Conservation (phyloP, 2,329 filamentous ascomycete genomes). For the Verticillium isaacii region DNA sequence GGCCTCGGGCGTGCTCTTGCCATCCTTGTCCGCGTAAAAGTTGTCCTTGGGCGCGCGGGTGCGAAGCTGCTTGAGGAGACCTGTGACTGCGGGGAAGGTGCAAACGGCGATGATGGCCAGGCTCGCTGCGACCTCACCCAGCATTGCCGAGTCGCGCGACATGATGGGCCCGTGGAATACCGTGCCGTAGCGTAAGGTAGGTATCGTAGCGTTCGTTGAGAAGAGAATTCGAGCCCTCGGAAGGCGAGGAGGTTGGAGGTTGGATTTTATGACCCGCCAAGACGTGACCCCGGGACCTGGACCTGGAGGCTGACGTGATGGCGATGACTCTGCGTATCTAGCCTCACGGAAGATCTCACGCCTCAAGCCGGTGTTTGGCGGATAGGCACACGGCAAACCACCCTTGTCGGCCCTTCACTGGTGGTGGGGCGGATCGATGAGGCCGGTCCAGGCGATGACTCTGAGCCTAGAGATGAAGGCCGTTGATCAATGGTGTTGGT, state of each 20-base stretch:
- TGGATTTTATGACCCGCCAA: background rate
- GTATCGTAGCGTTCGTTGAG: background rate
- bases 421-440: background rate
- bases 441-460: background rate
- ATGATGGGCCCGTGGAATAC: conserved; percentile 3
- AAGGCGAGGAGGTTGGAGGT: background rate
- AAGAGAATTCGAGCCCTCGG: background rate
- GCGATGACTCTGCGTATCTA: background rate
- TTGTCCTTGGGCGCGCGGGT: conserved; percentile 31
- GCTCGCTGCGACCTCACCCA: conserved; percentile 17
- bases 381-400: background rate
- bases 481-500: too few species aligned
- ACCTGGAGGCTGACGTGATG: background rate
- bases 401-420: background rate
- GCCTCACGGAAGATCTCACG: background rate
- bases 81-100: conserved; percentile 30
- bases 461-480: too few species aligned
- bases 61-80: conserved; percentile 27
- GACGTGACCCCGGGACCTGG: background rate
- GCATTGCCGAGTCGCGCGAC: conserved; percentile 4
- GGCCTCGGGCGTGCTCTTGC: conserved; percentile 60
- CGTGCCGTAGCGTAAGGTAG: background rate
- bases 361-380: background rate
- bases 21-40: conserved; percentile 66
- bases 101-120: conserved; percentile 29